These are phyloP conservation scores for Didymella keratinophila DNA, from an alignment of 2,329 filamentous ascomycete genomes.

Conservation along the genomic window DNA sequence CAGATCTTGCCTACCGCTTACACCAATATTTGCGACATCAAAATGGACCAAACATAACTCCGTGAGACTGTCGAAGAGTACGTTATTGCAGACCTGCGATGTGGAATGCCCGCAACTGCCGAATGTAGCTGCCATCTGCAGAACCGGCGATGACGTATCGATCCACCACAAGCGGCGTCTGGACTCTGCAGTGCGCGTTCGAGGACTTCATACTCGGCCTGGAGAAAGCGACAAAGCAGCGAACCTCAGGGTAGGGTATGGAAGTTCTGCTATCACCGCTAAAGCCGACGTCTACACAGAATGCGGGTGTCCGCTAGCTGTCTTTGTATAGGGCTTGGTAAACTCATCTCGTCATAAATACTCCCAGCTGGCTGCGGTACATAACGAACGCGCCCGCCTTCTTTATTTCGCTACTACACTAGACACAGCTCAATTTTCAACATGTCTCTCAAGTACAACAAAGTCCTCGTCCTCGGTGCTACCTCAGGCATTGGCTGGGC, in stretches of 20 bases:
- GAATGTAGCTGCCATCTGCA: neutral
- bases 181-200: neutral
- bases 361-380: neutral
- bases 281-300: conserved; percentile 6
- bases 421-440: conserved; percentile 12
- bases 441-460: conserved; percentile 60
- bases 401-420: neutral
- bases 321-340: neutral
- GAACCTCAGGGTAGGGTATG: neutral
- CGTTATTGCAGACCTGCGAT: neutral
- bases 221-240: conserved; percentile 1
- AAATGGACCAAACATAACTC: neutral
- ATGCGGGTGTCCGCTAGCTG: neutral
- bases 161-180: conserved; percentile 6
- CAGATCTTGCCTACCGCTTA: neutral
- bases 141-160: conserved; percentile 14
- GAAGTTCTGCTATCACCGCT: conserved; percentile 2
- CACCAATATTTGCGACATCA: neutral
- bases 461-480: conserved; percentile 63
- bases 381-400: neutral
- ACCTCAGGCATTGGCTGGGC: conserved; percentile 61
- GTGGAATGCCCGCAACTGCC: conserved; percentile 8
- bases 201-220: neutral
- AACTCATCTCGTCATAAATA: conserved; percentile 11
- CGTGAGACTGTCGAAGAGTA: neutral